Evolutionary conservation across 495 filamentous ascomycete species (phyloP), one percentile per base, ranked within the genome.

Genomic region (Penicillium macrosclerotiorum): DNA sequence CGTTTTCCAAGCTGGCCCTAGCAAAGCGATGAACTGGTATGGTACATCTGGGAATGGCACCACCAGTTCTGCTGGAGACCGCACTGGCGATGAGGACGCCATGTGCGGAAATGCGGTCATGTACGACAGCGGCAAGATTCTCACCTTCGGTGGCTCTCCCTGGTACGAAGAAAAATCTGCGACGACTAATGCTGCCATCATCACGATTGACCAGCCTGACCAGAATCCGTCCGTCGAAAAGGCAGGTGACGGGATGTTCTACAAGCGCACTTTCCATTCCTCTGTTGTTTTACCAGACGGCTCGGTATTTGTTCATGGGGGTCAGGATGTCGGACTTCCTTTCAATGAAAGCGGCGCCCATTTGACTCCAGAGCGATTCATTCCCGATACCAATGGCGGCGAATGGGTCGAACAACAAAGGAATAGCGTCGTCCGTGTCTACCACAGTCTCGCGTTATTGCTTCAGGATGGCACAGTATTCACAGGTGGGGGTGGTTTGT

Each of bases 1-100:
- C 19, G 72, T 81, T 14, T 79, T 82, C 65, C 78, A 83, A 57
- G 79, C 78, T 5, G 80, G 80, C 4, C 80, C 80, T 5, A 74
- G 67, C 44, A 64, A 54, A 36, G 45, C 55, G 1, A 82, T 82
- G 78, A 76, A 82, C 56, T 46, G 49, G 49, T 52, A 37, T 19
- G 29, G 30, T 20, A 37, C 49, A 2, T 12, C 22, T n/a, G 42
- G 17, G 1, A 17, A 12, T 35, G 42, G 49, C 8, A 36, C 7
- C 19, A 36, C 31, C 5, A 25, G 3, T 2, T 8, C 42, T 20
- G 49, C 49, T 16, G 49, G 49, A 23, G 37, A 17, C 6, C 42
- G 49, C 1, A 37, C 22, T 9, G 43, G 30, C 25, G 49, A 35
- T 23, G 16, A 42, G 1, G 49, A 52, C 30, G 49, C 49, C 13